These are phyloP conservation scores for Escallonia rubra DNA, from an alignment of 129 eudicot species.

Conservation along the genomic window DNA sequence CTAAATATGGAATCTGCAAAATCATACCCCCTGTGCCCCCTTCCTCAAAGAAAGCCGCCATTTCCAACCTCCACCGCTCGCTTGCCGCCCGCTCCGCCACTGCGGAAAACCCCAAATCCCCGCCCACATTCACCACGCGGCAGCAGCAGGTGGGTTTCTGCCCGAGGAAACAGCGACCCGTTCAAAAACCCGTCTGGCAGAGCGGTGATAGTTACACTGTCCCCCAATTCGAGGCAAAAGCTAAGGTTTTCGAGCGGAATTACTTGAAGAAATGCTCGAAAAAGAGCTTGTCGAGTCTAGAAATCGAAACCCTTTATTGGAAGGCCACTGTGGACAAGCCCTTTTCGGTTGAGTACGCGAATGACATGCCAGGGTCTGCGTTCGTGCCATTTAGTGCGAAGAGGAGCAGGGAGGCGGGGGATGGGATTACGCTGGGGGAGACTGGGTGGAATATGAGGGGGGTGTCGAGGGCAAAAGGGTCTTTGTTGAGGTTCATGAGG, in stretches of 20 bases:
- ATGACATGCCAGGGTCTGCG: slow-evolving; percentile 96
- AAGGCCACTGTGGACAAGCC: slow-evolving; percentile 80
- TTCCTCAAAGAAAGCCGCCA: slow-evolving; percentile 34
- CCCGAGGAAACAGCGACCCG: slow-evolving; percentile 72
- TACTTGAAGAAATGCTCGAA: slow-evolving; percentile 47
- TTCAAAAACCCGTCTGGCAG: slow-evolving; percentile 82
- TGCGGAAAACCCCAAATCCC: slow-evolving; percentile 22
- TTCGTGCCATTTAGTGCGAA: slow-evolving; percentile 32
- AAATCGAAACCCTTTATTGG: slow-evolving; percentile 74
- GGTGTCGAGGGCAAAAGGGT: slow-evolving; percentile 63
- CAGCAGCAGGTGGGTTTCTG: slow-evolving; percentile 87
- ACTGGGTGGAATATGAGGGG: slow-evolving; percentile 94
- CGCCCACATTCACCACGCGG: slow-evolving; percentile 77
- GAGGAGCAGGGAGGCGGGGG: slow-evolving; percentile 22
- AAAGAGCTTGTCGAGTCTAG: slow-evolving; percentile 42
- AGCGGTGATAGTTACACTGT: slow-evolving; percentile 74
- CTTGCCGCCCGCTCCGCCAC: slow-evolving; percentile 34
- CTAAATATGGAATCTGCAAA: slow-evolving; percentile 80
- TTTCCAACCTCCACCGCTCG: slow-evolving; percentile 51
- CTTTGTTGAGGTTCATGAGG: slow-evolving; percentile 67
- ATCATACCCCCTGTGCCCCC: slow-evolving; percentile 69
- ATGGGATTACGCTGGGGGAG: slow-evolving; percentile 58
- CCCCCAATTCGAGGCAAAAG: slow-evolving; percentile 55
- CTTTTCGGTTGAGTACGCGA: slow-evolving; percentile 79
- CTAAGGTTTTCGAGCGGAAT: slow-evolving; percentile 53